Evolutionary conservation across 1,284 basidiomycete species (phyloP).

Genomic region (Cryptococcus sp.): DNA sequence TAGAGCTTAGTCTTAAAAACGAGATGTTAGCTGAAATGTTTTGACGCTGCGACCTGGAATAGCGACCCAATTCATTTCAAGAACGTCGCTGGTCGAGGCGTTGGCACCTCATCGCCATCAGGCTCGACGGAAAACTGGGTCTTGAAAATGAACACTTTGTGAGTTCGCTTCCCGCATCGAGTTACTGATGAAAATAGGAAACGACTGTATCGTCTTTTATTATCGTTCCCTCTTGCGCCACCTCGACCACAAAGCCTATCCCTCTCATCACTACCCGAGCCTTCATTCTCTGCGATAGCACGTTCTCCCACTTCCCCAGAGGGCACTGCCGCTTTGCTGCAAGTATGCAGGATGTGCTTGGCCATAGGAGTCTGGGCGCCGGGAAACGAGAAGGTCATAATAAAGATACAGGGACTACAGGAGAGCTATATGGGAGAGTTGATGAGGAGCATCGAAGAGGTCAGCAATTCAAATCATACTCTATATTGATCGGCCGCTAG

Average conservation of each 20-base stretch:
- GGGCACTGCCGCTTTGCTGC: slow-evolving; percentile 33
- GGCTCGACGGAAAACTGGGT: slow-evolving; percentile 47
- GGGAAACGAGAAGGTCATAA: slow-evolving; percentile 49
- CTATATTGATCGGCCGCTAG: neutral
- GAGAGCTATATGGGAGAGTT: slow-evolving; percentile 47
- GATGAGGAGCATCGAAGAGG: slow-evolving; percentile 50
- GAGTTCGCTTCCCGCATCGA: slow-evolving; percentile 5
- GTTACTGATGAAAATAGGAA: slow-evolving; percentile 28
- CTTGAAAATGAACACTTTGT: slow-evolving; percentile 47
- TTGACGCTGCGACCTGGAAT: neutral
- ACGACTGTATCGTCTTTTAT: slow-evolving; percentile 46
- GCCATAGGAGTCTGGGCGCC: slow-evolving; percentile 43
- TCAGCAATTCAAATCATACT: slow-evolving; percentile 20
- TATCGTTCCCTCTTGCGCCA: slow-evolving; percentile 42
- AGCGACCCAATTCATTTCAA: slow-evolving; percentile 48
- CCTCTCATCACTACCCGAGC: slow-evolving; percentile 41
- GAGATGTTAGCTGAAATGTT: neutral
- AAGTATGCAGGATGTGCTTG: slow-evolving; percentile 43
- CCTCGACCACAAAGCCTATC: slow-evolving; percentile 40
- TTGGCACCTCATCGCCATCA: slow-evolving; percentile 11
- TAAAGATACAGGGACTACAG: slow-evolving; percentile 45
- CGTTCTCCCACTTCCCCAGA: slow-evolving; percentile 36
- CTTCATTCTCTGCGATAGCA: slow-evolving; percentile 43
- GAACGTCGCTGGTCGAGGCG: slow-evolving; percentile 19
- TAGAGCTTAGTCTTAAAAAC: neutral